These are phyloP conservation scores for Osmanthus fragrans DNA, from an alignment of 257 asterid genomes.

Conservation along the genomic window DNA sequence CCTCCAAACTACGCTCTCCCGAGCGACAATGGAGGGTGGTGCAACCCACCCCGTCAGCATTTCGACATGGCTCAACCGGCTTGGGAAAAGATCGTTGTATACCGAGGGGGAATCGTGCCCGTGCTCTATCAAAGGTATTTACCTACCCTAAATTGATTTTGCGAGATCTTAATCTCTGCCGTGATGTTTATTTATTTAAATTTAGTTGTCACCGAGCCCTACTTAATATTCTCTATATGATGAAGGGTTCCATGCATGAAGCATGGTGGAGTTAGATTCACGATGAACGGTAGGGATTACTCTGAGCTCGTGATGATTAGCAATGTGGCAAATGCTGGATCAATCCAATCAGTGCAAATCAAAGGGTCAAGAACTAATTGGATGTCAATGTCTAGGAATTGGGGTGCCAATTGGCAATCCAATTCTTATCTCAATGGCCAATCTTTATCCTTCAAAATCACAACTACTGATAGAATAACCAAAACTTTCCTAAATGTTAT, in stretches of 20 bases:
- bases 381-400: background rate
- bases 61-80: background rate
- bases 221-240: background rate
- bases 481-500: background rate
- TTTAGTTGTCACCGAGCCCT: background rate
- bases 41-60: background rate
- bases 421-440: background rate
- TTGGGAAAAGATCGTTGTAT: constrained; percentile 2
- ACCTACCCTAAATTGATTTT: background rate
- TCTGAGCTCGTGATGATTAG: background rate
- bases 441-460: background rate
- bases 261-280: background rate
- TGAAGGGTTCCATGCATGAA: background rate
- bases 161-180: no score
- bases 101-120: background rate
- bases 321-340: constrained; percentile 3
- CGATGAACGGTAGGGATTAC: background rate
- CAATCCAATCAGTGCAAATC: background rate
- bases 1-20: background rate
- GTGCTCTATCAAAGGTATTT: background rate
- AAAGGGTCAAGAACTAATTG: background rate
- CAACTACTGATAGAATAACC: background rate
- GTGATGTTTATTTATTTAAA: background rate
- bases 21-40: background rate
- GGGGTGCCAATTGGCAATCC: background rate